Evolutionary conservation across 805 yeast species (phyloP).

Genomic region (Barnettozyma wickerhamii): DNA sequence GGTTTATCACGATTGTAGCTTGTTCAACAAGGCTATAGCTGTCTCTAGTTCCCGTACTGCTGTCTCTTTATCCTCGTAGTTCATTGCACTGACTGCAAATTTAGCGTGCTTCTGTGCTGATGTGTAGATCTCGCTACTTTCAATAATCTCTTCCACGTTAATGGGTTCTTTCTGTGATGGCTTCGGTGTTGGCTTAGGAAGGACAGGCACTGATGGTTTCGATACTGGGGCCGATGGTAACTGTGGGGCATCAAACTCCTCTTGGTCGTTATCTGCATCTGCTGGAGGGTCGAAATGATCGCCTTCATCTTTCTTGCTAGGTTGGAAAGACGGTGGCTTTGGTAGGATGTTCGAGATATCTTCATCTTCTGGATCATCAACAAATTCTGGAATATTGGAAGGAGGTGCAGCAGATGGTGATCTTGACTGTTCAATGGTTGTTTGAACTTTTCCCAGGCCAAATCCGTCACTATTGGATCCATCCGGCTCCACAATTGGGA

Average conservation of each 20-base stretch:
- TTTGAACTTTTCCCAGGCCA: conserved; percentile 3
- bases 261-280: no score
- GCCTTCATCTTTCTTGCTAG: no score
- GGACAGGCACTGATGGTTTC: conserved; percentile 7
- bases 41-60: conserved; percentile 56
- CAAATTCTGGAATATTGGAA: not conserved
- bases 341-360: conserved; percentile 5
- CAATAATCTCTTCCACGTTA: conserved; percentile 46
- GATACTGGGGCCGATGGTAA: conserved; percentile 13
- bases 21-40: conserved; percentile 43
- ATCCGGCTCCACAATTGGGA: conserved; percentile 6
- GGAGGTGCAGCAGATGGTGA: conserved; percentile 3
- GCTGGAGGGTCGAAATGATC: no score
- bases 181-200: not conserved
- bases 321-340: conserved; percentile 7
- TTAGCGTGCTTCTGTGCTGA: conserved; percentile 66
- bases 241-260: conserved; percentile 1
- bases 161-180: conserved; percentile 5
- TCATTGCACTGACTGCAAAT: conserved; percentile 74
- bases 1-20: conserved; percentile 3
- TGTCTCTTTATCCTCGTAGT: conserved; percentile 68
- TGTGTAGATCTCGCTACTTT: conserved; percentile 50
- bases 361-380: conserved; percentile 3
- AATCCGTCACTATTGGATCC: conserved; percentile 9
- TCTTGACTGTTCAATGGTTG: conserved; percentile 2